Base-by-base conservation (phyloP, 2,329 filamentous ascomycete species). In the Venturia pyrina region DNA sequence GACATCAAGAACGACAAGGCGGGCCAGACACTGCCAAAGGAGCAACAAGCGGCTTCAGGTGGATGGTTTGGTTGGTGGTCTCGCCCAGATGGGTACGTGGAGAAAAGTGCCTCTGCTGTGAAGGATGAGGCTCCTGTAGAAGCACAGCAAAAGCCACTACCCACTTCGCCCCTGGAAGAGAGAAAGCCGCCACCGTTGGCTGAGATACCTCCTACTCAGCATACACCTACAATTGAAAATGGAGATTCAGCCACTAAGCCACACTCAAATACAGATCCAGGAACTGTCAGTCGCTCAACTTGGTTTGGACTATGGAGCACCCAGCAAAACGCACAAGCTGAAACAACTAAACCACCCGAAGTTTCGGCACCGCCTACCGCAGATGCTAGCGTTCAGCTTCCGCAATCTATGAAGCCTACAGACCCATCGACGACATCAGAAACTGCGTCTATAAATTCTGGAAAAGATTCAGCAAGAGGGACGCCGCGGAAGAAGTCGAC, bases 251-350 rank as follows among this genome's bases (percentile, higher is more conserved):
- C 21, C 66, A 63, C 19, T n/a, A 62, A 34, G 46, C 66, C 41
- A 62, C 10, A 66, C 65, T 8, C 53, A 19, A 15, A 37, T 24
- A 67, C 67, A 3, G 64, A 71, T 24, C 57, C 70, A 24, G 71
- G 67, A 28, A 70, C 71, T 8, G 70, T 71, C 32, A 71, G 13
- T 6, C 66, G 73, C 32, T 71, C 73, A 48, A 80, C 79, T 13
- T 82, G 80, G 80, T 82, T 82, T 68, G 77, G 80, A 68, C 68
- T 77, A 7, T 82, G 80, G 80, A 82, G 79, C 67, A 79, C 68
- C 53, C 73, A 77, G 28, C 79, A 82, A 68, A 82, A 81, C 68
- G 72, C 72, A 4, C 69, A 73, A 66, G 50, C 56, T 24, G 24
- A 43, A 24, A 13, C 34, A 21, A 34, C 63, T n/a, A 53, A 48